These are phyloP conservation scores for Akanthomyces lecanii DNA, from an alignment of 2,329 filamentous ascomycete genomes.

Conservation along the genomic window DNA sequence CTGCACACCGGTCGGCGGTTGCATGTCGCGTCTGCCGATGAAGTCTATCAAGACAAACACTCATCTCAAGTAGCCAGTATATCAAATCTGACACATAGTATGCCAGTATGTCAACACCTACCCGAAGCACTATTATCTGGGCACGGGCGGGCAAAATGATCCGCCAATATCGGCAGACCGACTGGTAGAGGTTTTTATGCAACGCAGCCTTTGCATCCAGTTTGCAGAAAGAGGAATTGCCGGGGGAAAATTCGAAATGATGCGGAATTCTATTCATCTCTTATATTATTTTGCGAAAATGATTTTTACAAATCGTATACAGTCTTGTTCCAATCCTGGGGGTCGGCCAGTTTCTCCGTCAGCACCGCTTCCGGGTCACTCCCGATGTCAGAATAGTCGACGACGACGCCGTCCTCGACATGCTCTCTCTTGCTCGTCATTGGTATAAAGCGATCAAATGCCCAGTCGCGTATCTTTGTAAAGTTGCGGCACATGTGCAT, in stretches of 20 bases:
- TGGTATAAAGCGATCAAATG: background rate
- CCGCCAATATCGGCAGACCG: too few species aligned
- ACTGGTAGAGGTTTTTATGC: too few species aligned
- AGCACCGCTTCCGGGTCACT: background rate
- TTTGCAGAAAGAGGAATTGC: too few species aligned
- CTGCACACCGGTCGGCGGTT: background rate
- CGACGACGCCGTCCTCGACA: constrained; percentile 8
- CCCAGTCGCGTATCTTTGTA: constrained; percentile 15
- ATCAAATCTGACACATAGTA: background rate
- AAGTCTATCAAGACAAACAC: background rate
- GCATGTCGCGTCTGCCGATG: background rate
- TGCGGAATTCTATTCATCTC: too few species aligned
- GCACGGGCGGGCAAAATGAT: too few species aligned
- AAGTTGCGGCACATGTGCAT: constrained; percentile 17
- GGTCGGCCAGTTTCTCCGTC: background rate
- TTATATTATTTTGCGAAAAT: too few species aligned
- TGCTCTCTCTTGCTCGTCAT: constrained; percentile 7
- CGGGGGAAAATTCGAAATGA: too few species aligned
- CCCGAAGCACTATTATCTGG: too few species aligned
- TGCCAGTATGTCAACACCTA: too few species aligned
- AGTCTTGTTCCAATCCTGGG: constrained; percentile 7
- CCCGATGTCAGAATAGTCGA: constrained; percentile 3
- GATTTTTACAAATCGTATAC: constrained; percentile 3
- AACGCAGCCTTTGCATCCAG: too few species aligned
- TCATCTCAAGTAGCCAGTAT: background rate